Evolutionary conservation across 2,329 filamentous ascomycete species (phyloP), one percentile per base, ranked within the genome.

Genomic region (Lanzia echinophila): DNA sequence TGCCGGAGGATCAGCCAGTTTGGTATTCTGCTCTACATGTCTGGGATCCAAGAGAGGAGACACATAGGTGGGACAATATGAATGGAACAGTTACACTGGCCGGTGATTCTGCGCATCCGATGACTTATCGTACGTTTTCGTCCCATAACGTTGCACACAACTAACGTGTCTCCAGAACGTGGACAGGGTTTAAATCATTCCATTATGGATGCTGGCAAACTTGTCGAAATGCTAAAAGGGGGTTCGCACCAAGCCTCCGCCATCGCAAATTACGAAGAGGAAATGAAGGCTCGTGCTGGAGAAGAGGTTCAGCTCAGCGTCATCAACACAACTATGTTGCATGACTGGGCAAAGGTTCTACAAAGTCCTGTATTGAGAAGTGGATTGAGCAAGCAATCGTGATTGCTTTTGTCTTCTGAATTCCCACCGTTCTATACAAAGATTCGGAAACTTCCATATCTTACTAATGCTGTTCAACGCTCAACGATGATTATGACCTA

Each of bases 151-250:
- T 47, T 6, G 12, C 22, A 10, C 3, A 33, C 33, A 51, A 34
- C 58, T 53, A 54, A 47, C 31, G 8, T 36, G 13, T 42, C 3
- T 24, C 47, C 56, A 82, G 79, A 77, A 60, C 69, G 75, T 20
- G 75, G 74, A 0, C 74, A 78, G 60, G 74, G 73, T 0, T 67
- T 77, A n/a, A 77, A 77, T 56, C 74, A 76, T 55, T 70, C 70
- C 2, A 65, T 77, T 10, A 69, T 69, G 1, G 75, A 77, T 55
- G 72, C 70, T 4, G 68, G 65, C 1, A 70, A 71, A 53, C 56
- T 77, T 8, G 64, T 70, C 38, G 44, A 56, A 10, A 33, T 44
- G 2, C 42, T 63, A 6, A 52, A 48, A 12, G 48, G 13, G 2
- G 24, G 50, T n/a, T 3, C n/a, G 11, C 22, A 50, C 63, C 68